phyloP scores from a whole-genome alignment of 768 basidiomycete genomes.

The Hypsizygus marmoreus region DNA sequence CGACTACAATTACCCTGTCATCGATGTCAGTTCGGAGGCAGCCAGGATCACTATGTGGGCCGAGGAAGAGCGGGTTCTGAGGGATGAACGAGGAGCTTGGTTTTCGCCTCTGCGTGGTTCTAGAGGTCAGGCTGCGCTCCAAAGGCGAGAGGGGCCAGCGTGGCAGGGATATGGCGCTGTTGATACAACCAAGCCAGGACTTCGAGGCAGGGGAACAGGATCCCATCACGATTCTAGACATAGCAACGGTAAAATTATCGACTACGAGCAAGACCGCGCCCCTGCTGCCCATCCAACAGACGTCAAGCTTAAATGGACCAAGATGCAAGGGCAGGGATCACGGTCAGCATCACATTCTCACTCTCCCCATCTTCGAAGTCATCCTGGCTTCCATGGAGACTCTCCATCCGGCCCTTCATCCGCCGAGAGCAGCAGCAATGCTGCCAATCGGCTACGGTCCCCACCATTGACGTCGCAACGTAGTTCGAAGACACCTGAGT shows the following conservation, averaged over 20 bases:
- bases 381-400: slow-evolving; percentile 6
- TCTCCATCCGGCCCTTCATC: slow-evolving; percentile 23
- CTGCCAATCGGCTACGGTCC: slow-evolving; percentile 26
- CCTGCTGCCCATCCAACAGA: slow-evolving; percentile 34
- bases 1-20: slow-evolving; percentile 87
- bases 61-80: slow-evolving; percentile 83
- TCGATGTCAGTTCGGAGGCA: slow-evolving; percentile 82
- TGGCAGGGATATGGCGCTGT: slow-evolving; percentile 66
- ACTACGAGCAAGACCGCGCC: slow-evolving; percentile 46
- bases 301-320: slow-evolving; percentile 49
- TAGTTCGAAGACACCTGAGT: slow-evolving; percentile 26
- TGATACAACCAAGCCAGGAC: slow-evolving; percentile 25
- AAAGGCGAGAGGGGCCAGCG: slow-evolving; percentile 37
- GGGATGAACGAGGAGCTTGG: slow-evolving; percentile 74
- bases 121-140: slow-evolving; percentile 41
- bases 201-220: slow-evolving; percentile 4
- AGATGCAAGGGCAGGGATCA: slow-evolving; percentile 18
- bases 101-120: slow-evolving; percentile 60
- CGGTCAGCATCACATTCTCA: slow-evolving; percentile 23
- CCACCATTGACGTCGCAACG: slow-evolving; percentile 33
- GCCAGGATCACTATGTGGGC: slow-evolving; percentile 71
- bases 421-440: slow-evolving; percentile 27
- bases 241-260: slow-evolving; percentile 37
- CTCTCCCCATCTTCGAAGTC: slow-evolving; percentile 20
- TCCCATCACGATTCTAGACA: background rate